Evolutionary conservation across 2,329 filamentous ascomycete genomes (phyloP).

Genomic region (Trichophyton rubrum): DNA sequence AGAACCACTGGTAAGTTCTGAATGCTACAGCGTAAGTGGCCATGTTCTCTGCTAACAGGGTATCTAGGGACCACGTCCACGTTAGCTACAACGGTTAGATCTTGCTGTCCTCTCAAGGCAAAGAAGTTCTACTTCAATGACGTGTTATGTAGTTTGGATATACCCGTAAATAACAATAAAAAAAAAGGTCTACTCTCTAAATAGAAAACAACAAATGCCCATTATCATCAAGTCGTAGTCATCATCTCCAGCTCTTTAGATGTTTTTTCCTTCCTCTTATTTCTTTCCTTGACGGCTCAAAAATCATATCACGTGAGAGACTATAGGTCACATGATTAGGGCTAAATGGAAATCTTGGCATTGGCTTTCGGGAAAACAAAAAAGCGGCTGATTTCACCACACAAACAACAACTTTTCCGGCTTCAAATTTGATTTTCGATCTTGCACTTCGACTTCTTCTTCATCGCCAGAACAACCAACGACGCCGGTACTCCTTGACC

Average conservation of each 20-base stretch:
- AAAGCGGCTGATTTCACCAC: neutral
- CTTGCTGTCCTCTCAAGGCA: neutral
- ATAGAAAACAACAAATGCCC: too few species aligned
- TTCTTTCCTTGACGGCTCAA: neutral
- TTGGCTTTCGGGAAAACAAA: neutral
- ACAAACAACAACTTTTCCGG: neutral
- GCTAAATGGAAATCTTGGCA: neutral
- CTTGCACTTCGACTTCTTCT: slow-evolving; percentile 20
- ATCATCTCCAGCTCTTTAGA: too few species aligned
- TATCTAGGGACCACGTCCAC: slow-evolving; percentile 13
- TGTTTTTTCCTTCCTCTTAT: too few species aligned
- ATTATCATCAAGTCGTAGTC: too few species aligned
- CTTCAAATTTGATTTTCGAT: slow-evolving; percentile 5
- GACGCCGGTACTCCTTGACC: slow-evolving; percentile 40
- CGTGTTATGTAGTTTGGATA: neutral
- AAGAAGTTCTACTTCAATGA: too few species aligned
- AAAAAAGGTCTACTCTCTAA: too few species aligned
- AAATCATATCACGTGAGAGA: neutral
- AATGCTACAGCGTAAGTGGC: neutral
- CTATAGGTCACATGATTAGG: neutral
- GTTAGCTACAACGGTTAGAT: slow-evolving; percentile 12
- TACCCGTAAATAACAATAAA: too few species aligned
- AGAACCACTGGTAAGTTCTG: slow-evolving; percentile 32
- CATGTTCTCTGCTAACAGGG: slow-evolving; percentile 4
- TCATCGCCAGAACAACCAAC: slow-evolving; percentile 33